Evolutionary conservation across 2,329 filamentous ascomycete genomes (phyloP).

Genomic region (Penicillium sp.): DNA sequence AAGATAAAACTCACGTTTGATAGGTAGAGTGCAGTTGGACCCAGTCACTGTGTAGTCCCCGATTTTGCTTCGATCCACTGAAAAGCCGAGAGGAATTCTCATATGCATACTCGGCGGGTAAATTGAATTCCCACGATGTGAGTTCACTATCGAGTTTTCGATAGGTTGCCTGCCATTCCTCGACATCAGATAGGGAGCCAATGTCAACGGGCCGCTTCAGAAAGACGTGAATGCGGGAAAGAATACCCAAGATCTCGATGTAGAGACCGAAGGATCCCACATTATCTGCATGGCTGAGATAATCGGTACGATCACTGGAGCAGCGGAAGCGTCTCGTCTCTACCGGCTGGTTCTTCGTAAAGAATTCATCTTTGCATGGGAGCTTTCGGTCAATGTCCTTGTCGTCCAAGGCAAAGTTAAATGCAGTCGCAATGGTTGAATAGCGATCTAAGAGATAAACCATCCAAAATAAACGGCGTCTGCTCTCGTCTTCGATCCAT

Average conservation of each 20-base stretch:
- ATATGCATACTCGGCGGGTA: conserved; percentile 77
- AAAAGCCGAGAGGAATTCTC: conserved; percentile 78
- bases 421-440: conserved; percentile 86
- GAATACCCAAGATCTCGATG: conserved; percentile 83
- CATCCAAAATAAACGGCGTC: conserved; percentile 90
- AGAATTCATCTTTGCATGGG: conserved; percentile 85
- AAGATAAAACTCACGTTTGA: conserved; percentile 65
- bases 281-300: conserved; percentile 74
- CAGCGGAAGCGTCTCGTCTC: conserved; percentile 80
- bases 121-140: conserved; percentile 79
- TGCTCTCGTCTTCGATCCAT: conserved; percentile 87
- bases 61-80: conserved; percentile 65
- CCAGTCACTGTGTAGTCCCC: conserved; percentile 78
- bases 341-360: conserved; percentile 79
- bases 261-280: conserved; percentile 88
- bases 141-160: conserved; percentile 81
- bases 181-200: conserved; percentile 78
- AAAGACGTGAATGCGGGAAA: conserved; percentile 86
- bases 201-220: conserved; percentile 90
- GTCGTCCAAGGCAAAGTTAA: conserved; percentile 87
- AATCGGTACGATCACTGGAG: conserved; percentile 60
- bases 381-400: conserved; percentile 86
- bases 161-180: conserved; percentile 86
- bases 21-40: conserved; percentile 91
- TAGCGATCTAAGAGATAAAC: conserved; percentile 89